Conservation (phyloP, 2,329 filamentous ascomycete genomes). For the Periconia digitata region DNA sequence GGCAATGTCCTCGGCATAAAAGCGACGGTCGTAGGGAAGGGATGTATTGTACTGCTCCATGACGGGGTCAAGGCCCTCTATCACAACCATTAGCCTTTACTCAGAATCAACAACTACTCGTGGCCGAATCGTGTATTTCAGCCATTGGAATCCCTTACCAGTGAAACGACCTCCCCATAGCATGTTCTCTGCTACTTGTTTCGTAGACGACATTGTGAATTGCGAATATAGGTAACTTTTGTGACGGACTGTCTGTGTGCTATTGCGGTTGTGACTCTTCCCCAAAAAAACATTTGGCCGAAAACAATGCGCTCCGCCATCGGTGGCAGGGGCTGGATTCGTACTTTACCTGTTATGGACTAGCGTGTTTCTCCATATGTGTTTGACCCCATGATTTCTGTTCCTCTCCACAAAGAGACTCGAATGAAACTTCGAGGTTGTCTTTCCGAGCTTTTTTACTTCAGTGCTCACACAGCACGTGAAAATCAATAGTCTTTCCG, state of each 20-base stretch:
- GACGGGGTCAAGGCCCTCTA: slow-evolving; percentile 80
- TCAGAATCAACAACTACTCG: background rate
- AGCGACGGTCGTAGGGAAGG: slow-evolving; percentile 74
- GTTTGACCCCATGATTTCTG: too few relatives aligned
- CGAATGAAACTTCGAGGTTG: too few relatives aligned
- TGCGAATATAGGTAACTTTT: background rate
- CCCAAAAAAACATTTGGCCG: slow-evolving; percentile 20
- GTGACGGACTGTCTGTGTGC: background rate
- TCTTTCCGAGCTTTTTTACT: too few relatives aligned
- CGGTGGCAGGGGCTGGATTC: slow-evolving; percentile 27
- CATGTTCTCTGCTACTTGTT: slow-evolving; percentile 43
- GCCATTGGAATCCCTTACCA: slow-evolving; percentile 21
- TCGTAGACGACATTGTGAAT: slow-evolving; percentile 33
- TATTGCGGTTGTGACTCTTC: slow-evolving; percentile 23
- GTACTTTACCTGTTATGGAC: background rate
- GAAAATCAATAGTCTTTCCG: too few relatives aligned
- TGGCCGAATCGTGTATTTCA: slow-evolving; percentile 2
- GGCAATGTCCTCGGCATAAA: slow-evolving; percentile 79
- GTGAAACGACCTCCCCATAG: slow-evolving; percentile 44
- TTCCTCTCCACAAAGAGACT: background rate
- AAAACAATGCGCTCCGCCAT: slow-evolving; percentile 20
- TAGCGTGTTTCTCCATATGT: background rate
- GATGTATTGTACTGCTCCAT: slow-evolving; percentile 86
- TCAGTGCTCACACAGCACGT: too few relatives aligned
- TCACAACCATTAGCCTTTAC: slow-evolving; percentile 6